These are phyloP conservation scores for Voacanga thouarsii DNA, from an alignment of 257 asterid genomes.

Conservation along the genomic window DNA sequence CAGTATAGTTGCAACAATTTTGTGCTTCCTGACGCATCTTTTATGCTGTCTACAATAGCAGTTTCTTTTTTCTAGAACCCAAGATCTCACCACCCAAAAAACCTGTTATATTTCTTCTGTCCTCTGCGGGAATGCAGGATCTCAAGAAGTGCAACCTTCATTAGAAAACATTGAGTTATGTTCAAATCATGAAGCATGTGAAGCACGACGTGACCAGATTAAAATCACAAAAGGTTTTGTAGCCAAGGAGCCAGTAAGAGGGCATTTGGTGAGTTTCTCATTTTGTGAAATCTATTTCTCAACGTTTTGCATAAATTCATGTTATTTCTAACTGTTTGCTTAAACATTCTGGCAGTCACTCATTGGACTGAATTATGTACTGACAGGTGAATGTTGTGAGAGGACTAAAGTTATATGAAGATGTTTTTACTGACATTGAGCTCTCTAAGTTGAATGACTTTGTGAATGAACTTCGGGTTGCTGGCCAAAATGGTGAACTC, in stretches of 20 bases:
- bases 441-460: conserved; percentile 75
- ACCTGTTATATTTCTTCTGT: neutral
- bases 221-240: conserved; percentile 80
- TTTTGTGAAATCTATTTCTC: neutral
- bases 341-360: conserved; percentile 7
- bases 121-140: conserved; percentile 45
- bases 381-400: conserved; percentile 88
- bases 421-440: conserved; percentile 65
- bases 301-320: neutral
- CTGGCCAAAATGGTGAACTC: conserved; percentile 98
- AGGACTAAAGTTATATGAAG: conserved; percentile 91
- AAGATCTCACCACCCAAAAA: neutral
- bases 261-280: conserved; percentile 71
- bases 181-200: conserved; percentile 76
- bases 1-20: neutral
- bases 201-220: conserved; percentile 66
- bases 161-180: conserved; percentile 59
- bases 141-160: conserved; percentile 67
- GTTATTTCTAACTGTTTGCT: neutral
- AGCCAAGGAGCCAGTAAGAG: conserved; percentile 86
- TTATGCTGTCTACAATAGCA: neutral
- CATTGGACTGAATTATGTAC: conserved; percentile 8
- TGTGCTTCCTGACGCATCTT: neutral
- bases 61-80: neutral
- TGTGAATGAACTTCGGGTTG: conserved; percentile 79